Evolutionary conservation across 116 monocot species (phyloP).

Genomic region (Phalaenopsis hybrid): DNA sequence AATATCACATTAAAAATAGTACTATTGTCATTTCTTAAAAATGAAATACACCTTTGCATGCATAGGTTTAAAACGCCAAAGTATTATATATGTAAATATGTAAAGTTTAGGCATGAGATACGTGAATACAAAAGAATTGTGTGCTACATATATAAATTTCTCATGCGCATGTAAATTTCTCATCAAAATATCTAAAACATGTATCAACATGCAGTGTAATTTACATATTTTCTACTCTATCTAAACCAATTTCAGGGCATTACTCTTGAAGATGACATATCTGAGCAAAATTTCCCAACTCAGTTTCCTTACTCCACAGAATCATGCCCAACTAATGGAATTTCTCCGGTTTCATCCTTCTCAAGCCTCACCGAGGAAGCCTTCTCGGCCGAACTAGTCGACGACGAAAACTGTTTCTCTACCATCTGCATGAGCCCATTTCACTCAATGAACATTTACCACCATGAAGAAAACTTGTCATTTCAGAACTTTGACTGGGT

Average conservation of each 20-base stretch:
- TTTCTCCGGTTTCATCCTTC: conserved; percentile 24
- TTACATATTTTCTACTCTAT: no score
- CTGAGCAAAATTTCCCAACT: conserved; percentile 8
- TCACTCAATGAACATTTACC: conserved; percentile 20
- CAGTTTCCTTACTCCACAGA: conserved; percentile 19
- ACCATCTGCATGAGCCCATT: conserved; percentile 19
- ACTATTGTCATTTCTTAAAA: no score
- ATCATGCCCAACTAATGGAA: conserved; percentile 12
- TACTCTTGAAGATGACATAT: conserved; percentile 11
- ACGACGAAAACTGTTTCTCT: conserved; percentile 9
- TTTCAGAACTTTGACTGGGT: conserved; percentile 22
- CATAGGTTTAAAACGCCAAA: no score
- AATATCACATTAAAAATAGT: no score
- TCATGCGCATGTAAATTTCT: no score
- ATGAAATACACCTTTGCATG: no score
- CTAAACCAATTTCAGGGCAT: conserved; percentile 13
- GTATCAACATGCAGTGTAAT: no score
- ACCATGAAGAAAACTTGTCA: conserved; percentile 17
- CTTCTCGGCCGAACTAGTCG: conserved; percentile 10
- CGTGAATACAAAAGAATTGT: no score
- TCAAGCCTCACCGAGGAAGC: conserved; percentile 20
- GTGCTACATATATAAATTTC: no score
- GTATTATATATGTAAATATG: no score
- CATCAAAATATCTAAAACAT: no score
- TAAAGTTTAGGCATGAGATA: no score